Evolutionary conservation across 345 rosid species (phyloP), one percentile per base, ranked within the genome.

Genomic region (Heritiera littoralis): DNA sequence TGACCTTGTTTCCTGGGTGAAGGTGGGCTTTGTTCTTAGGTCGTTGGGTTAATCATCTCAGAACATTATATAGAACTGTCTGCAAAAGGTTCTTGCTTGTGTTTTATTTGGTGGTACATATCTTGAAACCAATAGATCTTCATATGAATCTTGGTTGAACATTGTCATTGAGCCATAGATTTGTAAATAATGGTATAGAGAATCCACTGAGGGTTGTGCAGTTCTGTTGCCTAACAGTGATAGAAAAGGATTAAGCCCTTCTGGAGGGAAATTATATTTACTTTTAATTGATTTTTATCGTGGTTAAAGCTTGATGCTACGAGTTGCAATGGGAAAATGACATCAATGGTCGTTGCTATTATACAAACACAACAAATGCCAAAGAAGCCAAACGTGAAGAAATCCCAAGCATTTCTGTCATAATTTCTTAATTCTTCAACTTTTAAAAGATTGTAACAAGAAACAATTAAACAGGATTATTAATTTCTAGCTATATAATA

Each of bases 401-500:
- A 28, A 11, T 35, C 3, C 38, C 38, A 35, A 35, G 38, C 1
- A 5, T 11, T 48, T 48, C 14, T 10, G 13, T 48, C 51, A 48
- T 7, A 10, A 48, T 48, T 48, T 9, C 51, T 48, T 13, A 10
- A 9, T 11, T 48, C 51, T 61, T 61, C 8, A 52, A 52, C 56
- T 51, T 51, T 52, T 14, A 3, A 4, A 14, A 14, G 14, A 14
- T 52, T 52, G 2, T n/a, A n/a, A 58, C 61, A 58, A 9, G 11
- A 58, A 41, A 48, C 10, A 48, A 51, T 51, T 3, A 8, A 58
- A 58, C 30, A n/a, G 20, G 28, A 58, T 54, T 54, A 6, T 63
- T 3, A 3, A 13, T 3, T 0, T 8, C 0, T 2, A 23, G 8
- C 30, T n/a, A n/a, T n/a, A n/a, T n/a, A n/a, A n/a, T n/a, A n/a